Base-by-base conservation (phyloP, 1,284 basidiomycete genomes). In the Trichosporon coremiiforme region DNA sequence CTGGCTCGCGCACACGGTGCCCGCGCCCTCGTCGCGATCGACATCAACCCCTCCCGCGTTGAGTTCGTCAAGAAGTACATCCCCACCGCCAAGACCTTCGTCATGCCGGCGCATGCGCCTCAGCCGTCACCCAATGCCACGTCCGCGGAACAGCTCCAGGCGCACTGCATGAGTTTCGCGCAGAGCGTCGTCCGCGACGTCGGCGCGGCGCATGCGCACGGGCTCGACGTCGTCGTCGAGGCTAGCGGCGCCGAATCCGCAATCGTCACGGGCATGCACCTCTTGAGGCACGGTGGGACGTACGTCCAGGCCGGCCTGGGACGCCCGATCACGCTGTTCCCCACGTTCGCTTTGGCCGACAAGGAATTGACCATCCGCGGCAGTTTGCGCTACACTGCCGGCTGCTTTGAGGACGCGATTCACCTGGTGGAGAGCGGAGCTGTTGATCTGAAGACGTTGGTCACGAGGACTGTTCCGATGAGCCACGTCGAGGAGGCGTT, bases 1-100 rank as follows among this genome's bases (percentile, higher is more conserved):
- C 92, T 94, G 25, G 93, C 93, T 17, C 92, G 90, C 78, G 93
- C 93, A 0, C 86, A 94, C 68, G 93, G 92, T 33, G 93, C 92
- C 0, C 86, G 87, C 63, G 88, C 89, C 63, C 86, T 95, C 70
- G 87, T 95, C 71, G 92, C 90, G 4, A 86, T 95, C 73, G 94
- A 80, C 73, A 65, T 73, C 66, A 70, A 55, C 29, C 13, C 57
- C 7, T 81, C 85, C 62, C 91, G 95, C 63, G 88, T 98, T 64
- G 87, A 90, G 55, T 97, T 98, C 78, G 94, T 95, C 13, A 89
- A 90, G 79, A 75, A 80, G 31, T 96, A 95, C 81, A 91, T 90
- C 15, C 94, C 93, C 7, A 65, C 67, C 20, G 9, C 17, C 7
- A 65, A 69, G 29, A 63, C 63, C 4, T 50, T 65, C 12, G 45